Evolutionary conservation across 2,329 filamentous ascomycete species (phyloP).

Genomic region (Didymosphaeria variabile): DNA sequence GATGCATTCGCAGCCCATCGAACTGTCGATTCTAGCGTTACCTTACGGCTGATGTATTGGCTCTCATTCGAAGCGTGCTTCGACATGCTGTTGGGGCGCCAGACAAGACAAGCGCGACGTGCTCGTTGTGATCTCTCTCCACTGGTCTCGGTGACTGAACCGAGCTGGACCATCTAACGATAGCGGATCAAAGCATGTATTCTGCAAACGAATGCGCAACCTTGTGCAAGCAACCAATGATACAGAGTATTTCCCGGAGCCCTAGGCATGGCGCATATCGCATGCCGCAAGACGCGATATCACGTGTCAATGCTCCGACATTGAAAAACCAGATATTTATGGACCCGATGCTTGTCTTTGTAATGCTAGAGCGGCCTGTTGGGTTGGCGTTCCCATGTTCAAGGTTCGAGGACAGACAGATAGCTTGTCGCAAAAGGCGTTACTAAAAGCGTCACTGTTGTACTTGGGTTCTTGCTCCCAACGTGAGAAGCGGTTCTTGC

Average conservation of each 20-base stretch:
- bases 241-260: not conserved
- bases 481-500: no score
- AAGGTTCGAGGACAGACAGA: not conserved
- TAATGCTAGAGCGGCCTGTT: not conserved
- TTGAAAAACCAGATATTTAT: not conserved
- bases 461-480: no score
- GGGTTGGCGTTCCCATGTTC: no score
- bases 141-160: not conserved
- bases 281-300: not conserved
- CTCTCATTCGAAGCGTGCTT: not conserved
- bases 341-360: not conserved
- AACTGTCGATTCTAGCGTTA: not conserved
- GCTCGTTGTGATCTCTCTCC: not conserved
- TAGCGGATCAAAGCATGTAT: not conserved
- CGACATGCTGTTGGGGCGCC: conserved; percentile 3
- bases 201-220: not conserved
- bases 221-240: not conserved
- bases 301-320: not conserved
- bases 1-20: not conserved
- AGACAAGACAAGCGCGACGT: not conserved
- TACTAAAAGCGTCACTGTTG: no score
- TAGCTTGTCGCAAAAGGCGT: no score
- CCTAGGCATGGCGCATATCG: not conserved
- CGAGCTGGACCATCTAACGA: not conserved
- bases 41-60: no score